Conservation (phyloP, 176 grass and related monocot genomes). For the Avena sativa region DNA sequence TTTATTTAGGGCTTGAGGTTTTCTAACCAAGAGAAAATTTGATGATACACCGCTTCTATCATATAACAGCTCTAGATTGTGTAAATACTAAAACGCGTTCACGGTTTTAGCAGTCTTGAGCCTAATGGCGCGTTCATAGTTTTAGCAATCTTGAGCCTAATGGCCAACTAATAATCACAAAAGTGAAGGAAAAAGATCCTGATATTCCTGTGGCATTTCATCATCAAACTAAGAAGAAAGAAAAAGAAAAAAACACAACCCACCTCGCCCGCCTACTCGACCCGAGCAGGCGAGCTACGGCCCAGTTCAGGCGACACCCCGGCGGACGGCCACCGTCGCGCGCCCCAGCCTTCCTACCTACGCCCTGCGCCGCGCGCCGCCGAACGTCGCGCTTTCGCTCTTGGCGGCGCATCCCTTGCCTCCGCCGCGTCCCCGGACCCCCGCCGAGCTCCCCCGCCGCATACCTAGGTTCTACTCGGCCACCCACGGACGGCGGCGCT, state of each 20-base stretch:
- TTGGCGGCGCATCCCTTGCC: neutral
- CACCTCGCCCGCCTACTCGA: neutral
- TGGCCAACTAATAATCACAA: too few relatives aligned
- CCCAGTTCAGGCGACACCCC: neutral
- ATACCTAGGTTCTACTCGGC: constrained; percentile 9
- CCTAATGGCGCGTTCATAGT: too few relatives aligned
- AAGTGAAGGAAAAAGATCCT: neutral
- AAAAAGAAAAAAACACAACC: neutral
- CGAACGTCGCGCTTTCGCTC: neutral
- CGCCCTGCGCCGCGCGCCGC: neutral
- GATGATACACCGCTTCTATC: too few relatives aligned
- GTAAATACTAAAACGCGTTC: too few relatives aligned
- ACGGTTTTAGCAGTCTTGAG: too few relatives aligned
- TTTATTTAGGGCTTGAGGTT: too few relatives aligned
- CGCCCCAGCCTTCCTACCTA: neutral
- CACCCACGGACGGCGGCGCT: neutral
- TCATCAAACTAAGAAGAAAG: neutral
- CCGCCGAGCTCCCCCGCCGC: neutral
- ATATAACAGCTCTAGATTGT: too few relatives aligned
- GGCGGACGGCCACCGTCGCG: neutral
- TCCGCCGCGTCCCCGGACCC: neutral
- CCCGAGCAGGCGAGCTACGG: constrained; percentile 9
- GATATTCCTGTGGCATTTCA: neutral
- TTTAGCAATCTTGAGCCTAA: too few relatives aligned
- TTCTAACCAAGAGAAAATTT: too few relatives aligned